Evolutionary conservation across 352 stramenopile genomes (phyloP), one percentile per base, ranked within the genome.

Genomic region (Aphanomyces stellatus): DNA sequence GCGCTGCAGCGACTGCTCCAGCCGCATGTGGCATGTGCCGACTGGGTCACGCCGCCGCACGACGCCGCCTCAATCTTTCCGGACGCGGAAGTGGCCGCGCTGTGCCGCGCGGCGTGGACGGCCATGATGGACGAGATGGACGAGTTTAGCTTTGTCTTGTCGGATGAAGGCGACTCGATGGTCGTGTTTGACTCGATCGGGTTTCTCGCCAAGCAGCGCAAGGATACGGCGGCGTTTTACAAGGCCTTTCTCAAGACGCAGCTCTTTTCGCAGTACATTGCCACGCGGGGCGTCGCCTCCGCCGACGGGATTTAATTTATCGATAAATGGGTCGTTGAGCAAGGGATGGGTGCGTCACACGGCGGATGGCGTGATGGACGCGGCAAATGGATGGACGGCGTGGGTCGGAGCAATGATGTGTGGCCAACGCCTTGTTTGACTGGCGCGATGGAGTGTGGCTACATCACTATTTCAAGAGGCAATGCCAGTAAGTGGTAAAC

Each of bases 81-180:
- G 0, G 82, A 93, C 24, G 65, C 86, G 0, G 78, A 79, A 8
- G 79, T 95, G n/a, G 83, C 82, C 4, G 70, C 77, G 8, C 69
- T 91, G 15, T 92, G 92, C 57, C 77, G 80, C 24, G 67, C 76
- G 30, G 79, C 81, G 6, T 81, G 92, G 15, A 78, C 78, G 37
- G 75, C 80, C 11, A 75, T 95, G 15, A 88, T 95, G 28, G 84
- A 81, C 0, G 80, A 93, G 69, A 67, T 94, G 1, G 82, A 91
- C 53, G 81, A 89, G 65, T 92, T 87, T 64, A 82, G 85, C 33
- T 94, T 91, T 62, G 82, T 91, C 64, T 72, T 94, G 27, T 91
- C 85, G 51, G 85, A 94, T 65, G 85, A 94, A 68, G 91, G 91
- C 57, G 85, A 94, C 72, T 90, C 82, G 51, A 82, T 91, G 28